These are phyloP conservation scores for Rhodotorula sp. DNA, from an alignment of 1,284 basidiomycete genomes.

Conservation along the genomic window DNA sequence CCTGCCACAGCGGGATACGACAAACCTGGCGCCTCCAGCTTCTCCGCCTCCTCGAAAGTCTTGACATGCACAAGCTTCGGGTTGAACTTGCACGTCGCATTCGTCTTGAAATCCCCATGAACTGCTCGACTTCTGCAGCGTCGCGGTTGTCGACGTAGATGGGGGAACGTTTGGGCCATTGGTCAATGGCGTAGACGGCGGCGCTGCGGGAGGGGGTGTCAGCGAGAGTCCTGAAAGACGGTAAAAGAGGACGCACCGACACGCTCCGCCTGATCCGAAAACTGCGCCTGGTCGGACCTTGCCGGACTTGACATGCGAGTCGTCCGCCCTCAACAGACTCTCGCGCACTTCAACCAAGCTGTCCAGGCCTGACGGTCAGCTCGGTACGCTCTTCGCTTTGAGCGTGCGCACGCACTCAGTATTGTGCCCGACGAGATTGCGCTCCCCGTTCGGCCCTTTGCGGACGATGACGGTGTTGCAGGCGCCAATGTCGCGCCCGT, in stretches of 20 bases:
- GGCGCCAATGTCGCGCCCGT: slow-evolving; percentile 38
- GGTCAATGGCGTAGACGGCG: slow-evolving; percentile 32
- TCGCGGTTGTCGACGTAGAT: slow-evolving; percentile 43
- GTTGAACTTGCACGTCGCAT: slow-evolving; percentile 29
- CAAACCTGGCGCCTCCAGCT: slow-evolving; percentile 34
- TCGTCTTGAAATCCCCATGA: slow-evolving; percentile 34
- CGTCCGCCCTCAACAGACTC: slow-evolving; percentile 32
- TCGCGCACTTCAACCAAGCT: slow-evolving; percentile 40
- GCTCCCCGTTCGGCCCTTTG: slow-evolving; percentile 32
- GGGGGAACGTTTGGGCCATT: slow-evolving; percentile 39
- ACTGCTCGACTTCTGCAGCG: slow-evolving; percentile 35
- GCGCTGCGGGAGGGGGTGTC: slow-evolving; percentile 4
- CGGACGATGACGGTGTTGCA: slow-evolving; percentile 40
- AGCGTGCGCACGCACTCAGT: slow-evolving; percentile 14
- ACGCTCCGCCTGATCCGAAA: slow-evolving; percentile 41
- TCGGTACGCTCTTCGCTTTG: too few relatives aligned
- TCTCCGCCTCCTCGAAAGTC: slow-evolving; percentile 37
- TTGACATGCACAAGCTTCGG: slow-evolving; percentile 40
- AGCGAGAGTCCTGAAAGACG: too few relatives aligned
- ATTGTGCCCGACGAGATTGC: slow-evolving; percentile 25
- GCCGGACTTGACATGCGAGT: slow-evolving; percentile 33
- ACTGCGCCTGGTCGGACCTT: slow-evolving; percentile 37
- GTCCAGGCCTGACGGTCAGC: neutral
- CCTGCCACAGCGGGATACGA: neutral
- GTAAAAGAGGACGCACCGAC: slow-evolving; percentile 16